Base-by-base conservation (phyloP, 2,329 filamentous ascomycete species). In the Penicillium olsonii region DNA sequence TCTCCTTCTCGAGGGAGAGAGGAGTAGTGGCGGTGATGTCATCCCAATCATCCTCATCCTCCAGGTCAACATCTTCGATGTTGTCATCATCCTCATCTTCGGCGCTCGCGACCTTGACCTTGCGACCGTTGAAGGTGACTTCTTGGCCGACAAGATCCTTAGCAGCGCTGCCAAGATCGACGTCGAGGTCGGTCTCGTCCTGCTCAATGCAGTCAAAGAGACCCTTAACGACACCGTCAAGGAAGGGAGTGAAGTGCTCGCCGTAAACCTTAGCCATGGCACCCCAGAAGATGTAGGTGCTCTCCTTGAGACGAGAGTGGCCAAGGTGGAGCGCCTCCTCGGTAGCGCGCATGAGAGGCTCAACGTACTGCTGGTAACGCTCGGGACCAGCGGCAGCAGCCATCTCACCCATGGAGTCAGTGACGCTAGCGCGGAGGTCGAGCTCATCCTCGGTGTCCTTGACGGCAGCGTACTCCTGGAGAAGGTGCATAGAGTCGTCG, bases 201-300 rank as follows among this genome's bases (percentile, higher is more conserved):
- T 96, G 84, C 65, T 95, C 86, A 24, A 97, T 83, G 66, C 90
- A 92, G 52, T 90, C 85, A 58, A 94, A 87, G 19, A 97, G 81
- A 45, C 73, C 75, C 55, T 76, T 73, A 48, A 76, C 68, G 29
- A 75, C 73, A 29, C 75, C 74, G 9, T 71, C 70, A 6, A 78
- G 65, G 69, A 77, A 76, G 20, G 71, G 72, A 48, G 71, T 61
- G 56, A 78, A 77, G 49, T 75, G 72, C 65, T 90, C 87, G 63
- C 87, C 86, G 72, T 97, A 97, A 9, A 97, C 90, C 77, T 95
- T 95, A 55, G 92, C 88, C 68, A 99, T 85, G 34, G 89, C 90
- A 58, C 90, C 91, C 92, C 94, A 99, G 46, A 99, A 81, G 55
- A 97, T 95, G 75, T 96, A 99, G 69, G 90, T 96, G 54, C 91